A percentile compares a stretch with the other conserved stretches of the same genome.
phyloP scores from a whole-genome alignment of 495 filamentous ascomycete genomes.

The Ascobolus immersus region DNA sequence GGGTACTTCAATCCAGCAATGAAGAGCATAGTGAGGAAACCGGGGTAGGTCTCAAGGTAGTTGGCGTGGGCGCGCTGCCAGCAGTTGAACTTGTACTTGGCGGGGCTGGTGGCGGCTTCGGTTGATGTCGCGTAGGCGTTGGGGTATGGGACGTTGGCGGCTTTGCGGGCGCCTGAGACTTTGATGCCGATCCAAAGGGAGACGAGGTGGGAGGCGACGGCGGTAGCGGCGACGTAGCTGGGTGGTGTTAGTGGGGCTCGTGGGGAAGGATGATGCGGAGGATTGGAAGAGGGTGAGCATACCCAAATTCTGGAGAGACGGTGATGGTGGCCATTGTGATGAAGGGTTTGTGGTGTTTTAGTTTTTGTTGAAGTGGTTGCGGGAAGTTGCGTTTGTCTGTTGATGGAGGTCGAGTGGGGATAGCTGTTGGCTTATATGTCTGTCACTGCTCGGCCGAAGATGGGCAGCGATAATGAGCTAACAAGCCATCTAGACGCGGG shows the following conservation, averaged over 20 bases:
- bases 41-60: conserved; percentile 27
- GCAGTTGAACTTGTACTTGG: conserved; percentile 29
- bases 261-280: neutral
- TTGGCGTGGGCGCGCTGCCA: conserved; percentile 33
- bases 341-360: too few relatives aligned
- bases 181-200: conserved; percentile 22
- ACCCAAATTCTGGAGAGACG: conserved; percentile 12
- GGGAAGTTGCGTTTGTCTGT: too few relatives aligned
- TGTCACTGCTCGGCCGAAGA: too few relatives aligned
- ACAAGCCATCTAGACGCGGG: too few relatives aligned
- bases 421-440: too few relatives aligned
- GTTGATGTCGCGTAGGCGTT: conserved; percentile 25
- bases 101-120: conserved; percentile 13
- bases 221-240: conserved; percentile 24
- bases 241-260: too few relatives aligned
- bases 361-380: too few relatives aligned
- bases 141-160: conserved; percentile 25
- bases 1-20: conserved; percentile 26
- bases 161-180: conserved; percentile 21
- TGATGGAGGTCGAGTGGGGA: too few relatives aligned
- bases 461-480: too few relatives aligned
- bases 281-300: neutral
- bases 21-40: conserved; percentile 23
- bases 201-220: conserved; percentile 25
- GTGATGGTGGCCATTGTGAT: conserved; percentile 10